Base-by-base conservation (phyloP, 495 filamentous ascomycete genomes). In the Hypoxylon perforatum region DNA sequence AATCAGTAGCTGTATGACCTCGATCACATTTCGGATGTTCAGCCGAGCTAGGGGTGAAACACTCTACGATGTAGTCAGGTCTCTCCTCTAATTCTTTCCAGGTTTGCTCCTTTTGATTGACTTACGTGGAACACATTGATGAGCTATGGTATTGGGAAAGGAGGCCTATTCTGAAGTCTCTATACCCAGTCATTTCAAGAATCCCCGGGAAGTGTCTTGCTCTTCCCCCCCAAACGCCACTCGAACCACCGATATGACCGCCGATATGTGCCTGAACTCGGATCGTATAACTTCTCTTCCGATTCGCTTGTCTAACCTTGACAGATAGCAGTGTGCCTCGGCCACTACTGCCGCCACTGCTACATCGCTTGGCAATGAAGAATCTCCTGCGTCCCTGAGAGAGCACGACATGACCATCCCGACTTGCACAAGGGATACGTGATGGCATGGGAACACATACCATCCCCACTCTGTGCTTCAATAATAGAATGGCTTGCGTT, bases 391-490 rank as follows among this genome's bases (percentile, higher is more conserved):
- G 17, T 44, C 54, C 28, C n/a, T 65, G 28, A 38, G 55, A 46
- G 33, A 44, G 33, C 55, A 61, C 58, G 39, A 51, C 67, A 69
- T 68, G 61, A 46, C 49, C 50, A 47, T 59, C 58, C 55, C 50
- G 64, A 56, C 63, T 61, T 54, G 54, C 59, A 75, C 61, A 64
- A 52, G 59, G 65, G 63, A 68, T 63, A 75, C 67, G 69, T 69
- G 67, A 73, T 75, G 45, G 57, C 47, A 68, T 67, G 47, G 47
- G 51, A 55, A 54, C 56, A 68, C 30, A 22, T 64, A 35, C 35
- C 50, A 57, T 69, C 61, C 33, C 63, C 67, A 63, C 70, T 33
- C 54, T 60, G 72, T 75, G 54, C 46, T 56, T 64, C 70, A 41
- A 57, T 53, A 64, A 35, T 48, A 56, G 48, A 53, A 65, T 59